Conservation (phyloP, 805 yeast species). For the Lipomyces japonicus region DNA sequence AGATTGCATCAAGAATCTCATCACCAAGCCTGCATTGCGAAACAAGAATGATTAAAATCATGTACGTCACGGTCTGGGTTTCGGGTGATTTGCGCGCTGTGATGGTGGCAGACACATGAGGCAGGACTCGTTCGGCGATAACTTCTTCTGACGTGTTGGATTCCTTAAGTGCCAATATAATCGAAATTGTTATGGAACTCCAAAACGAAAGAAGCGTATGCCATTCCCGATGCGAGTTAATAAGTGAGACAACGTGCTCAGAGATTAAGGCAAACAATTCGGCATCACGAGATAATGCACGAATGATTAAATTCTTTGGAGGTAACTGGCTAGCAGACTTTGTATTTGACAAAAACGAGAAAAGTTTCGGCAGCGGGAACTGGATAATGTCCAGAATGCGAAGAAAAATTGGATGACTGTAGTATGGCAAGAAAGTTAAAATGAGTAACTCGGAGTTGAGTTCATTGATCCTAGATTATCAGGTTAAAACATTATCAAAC, state of each 20-base stretch:
- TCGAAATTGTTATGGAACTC: conserved; percentile 64
- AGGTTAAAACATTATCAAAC: neutral
- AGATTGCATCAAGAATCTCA: conserved; percentile 56
- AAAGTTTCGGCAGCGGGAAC: conserved; percentile 66
- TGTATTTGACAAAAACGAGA: conserved; percentile 65
- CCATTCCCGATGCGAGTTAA: conserved; percentile 56
- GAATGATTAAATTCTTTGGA: conserved; percentile 62
- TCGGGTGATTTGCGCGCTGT: conserved; percentile 42
- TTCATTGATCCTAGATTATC: conserved; percentile 57
- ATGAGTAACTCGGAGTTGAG: conserved; percentile 72
- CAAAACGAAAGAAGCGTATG: conserved; percentile 74
- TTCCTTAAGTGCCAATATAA: conserved; percentile 60
- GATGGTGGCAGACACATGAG: conserved; percentile 36
- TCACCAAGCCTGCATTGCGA: conserved; percentile 62
- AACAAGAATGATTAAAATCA: conserved; percentile 71
- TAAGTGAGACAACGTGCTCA: conserved; percentile 48
- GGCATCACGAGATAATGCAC: conserved; percentile 59
- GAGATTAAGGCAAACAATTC: conserved; percentile 66
- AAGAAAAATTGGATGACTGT: conserved; percentile 65
- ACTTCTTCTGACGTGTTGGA: conserved; percentile 35
- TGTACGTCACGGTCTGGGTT: conserved; percentile 77
- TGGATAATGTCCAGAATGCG: conserved; percentile 72
- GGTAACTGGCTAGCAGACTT: conserved; percentile 64
- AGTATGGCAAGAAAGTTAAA: conserved; percentile 76
- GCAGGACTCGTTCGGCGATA: conserved; percentile 38